Base-by-base conservation (phyloP, 1,139 yeast genomes). In the Hemisphaericaspora subhashii region DNA sequence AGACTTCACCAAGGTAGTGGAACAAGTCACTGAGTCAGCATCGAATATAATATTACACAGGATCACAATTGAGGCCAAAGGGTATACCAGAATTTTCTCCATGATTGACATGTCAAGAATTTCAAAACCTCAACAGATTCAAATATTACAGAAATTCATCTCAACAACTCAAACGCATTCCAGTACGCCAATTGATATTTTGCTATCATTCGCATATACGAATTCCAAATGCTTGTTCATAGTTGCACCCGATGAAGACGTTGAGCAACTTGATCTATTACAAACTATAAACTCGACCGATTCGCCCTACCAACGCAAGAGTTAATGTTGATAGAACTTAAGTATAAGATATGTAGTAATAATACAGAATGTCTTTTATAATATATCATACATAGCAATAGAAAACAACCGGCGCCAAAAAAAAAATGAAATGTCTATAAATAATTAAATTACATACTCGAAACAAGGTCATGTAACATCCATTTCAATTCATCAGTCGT, bases 401-500 rank as follows among this genome's bases (percentile, higher is more conserved):
- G 21, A 11, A 11, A 8, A 3, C 8, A 10, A 9, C 31, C 5
- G n/a, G 6, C n/a, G 12, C 12, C 16, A 30, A 9, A 18, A 22
- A 7, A 13, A 12, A 30, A 21, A 30, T 9, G 16, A 12, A 27
- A 22, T 8, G 32, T 35, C 31, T 36, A 29, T 26, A 35, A 36
- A 36, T 15, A 33, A 13, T 14, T 18, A 30, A 3, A 15, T 55
- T 54, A 66, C 62, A 65, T 63, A 5, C 69, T 60, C 13, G 70
- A 55, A 10, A 68, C 56, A 44, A 72, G 60, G 45, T 83, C 90
- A 60, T 80, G 83, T 32, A 85, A 69, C 38, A 84, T 67, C 86
- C 88, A 80, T 50, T 81, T 79, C 46, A 85, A 64, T 54, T 85
- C 94, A 46, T 83, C 85, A 18, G 78, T 72, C 0, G 83, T 70